phyloP scores from a whole-genome alignment of 495 filamentous ascomycete species.

The Lasiosphaeria miniovina region DNA sequence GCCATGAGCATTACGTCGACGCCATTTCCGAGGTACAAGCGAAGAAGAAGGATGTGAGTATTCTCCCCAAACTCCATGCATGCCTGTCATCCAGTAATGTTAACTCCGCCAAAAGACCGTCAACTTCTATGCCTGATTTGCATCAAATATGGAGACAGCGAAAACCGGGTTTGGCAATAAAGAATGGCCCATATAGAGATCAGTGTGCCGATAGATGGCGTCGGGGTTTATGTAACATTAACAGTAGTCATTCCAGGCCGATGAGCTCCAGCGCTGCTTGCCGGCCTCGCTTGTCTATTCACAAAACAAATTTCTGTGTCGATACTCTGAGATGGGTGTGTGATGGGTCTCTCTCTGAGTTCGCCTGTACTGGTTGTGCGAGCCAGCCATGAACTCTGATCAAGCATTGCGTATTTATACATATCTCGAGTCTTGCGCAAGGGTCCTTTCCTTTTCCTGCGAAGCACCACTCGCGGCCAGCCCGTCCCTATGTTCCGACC shows the following conservation, averaged over 20 bases:
- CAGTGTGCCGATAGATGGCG: not conserved
- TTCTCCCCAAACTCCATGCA: not conserved
- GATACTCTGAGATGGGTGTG: too few species aligned
- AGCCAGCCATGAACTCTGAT: too few species aligned
- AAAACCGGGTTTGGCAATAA: not conserved
- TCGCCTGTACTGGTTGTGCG: too few species aligned
- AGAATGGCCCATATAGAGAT: constrained; percentile 10
- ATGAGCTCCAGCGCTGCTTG: not conserved
- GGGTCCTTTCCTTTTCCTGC: too few species aligned
- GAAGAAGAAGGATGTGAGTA: constrained; percentile 88
- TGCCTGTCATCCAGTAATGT: constrained; percentile 11
- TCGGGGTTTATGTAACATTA: constrained; percentile 13
- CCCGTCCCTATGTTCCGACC: too few species aligned
- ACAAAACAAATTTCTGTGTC: too few species aligned
- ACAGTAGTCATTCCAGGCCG: not conserved
- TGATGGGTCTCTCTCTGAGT: too few species aligned
- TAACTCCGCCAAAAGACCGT: constrained; percentile 47
- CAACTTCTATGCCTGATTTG: constrained; percentile 56
- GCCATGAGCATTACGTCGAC: constrained; percentile 98
- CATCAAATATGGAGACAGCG: not conserved
- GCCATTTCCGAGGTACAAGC: constrained; percentile 95
- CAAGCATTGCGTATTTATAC: too few species aligned
- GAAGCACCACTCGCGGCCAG: too few species aligned
- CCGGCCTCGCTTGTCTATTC: not conserved
- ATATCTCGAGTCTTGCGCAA: too few species aligned